Percentiles rank a stretch among this genome's conserved stretches.
Evolutionary conservation across 2,329 filamentous ascomycete genomes (phyloP).

Genomic region (Colletotrichum coccodes): DNA sequence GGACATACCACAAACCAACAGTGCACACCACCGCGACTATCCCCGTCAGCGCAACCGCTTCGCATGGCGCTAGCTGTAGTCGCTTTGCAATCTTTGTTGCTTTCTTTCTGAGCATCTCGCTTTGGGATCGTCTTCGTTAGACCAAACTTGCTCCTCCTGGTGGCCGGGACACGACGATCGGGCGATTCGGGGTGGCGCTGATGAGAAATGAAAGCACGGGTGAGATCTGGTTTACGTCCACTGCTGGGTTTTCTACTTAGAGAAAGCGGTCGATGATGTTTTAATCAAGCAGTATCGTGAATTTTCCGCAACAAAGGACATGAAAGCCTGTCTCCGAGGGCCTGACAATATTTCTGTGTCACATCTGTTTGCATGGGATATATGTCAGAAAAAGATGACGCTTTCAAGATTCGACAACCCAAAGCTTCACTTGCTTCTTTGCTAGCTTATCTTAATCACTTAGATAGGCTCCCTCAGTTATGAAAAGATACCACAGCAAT

Average conservation of each 20-base stretch:
- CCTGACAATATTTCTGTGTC: no score
- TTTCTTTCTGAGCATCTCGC: neutral
- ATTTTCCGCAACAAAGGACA: neutral
- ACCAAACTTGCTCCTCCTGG: neutral
- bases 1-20: neutral
- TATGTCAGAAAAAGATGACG: no score
- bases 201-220: neutral
- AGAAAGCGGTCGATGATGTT: neutral
- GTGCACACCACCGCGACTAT: neutral
- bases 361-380: no score
- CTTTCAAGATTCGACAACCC: no score
- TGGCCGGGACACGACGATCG: neutral
- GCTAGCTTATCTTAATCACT: no score
- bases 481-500: neutral
- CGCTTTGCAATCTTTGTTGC: neutral
- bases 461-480: neutral
- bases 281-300: neutral
- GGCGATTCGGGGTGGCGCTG: neutral
- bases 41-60: neutral
- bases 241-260: neutral
- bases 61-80: neutral
- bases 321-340: neutral
- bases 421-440: neutral
- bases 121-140: neutral
- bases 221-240: neutral